phyloP scores from a whole-genome alignment of 352 stramenopile genomes.

The Globisporangium paddicum region DNA sequence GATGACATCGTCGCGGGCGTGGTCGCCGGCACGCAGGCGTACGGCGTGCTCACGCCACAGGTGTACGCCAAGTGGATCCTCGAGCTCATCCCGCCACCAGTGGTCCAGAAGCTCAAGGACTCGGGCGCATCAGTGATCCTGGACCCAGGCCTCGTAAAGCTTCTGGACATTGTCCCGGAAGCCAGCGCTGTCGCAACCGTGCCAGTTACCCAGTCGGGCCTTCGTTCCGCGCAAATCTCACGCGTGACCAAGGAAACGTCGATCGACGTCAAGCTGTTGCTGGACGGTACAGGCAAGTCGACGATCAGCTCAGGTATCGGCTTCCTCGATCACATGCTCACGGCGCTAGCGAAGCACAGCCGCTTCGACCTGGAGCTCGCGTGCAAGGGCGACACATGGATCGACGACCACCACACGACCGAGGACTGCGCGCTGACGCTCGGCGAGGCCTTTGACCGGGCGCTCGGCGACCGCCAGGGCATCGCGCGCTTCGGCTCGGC shows the following conservation, averaged over 20 bases:
- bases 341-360: constrained; percentile 85
- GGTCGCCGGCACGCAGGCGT: constrained; percentile 56
- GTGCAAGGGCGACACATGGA: constrained; percentile 93
- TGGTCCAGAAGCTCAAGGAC: constrained; percentile 47
- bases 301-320: constrained; percentile 88
- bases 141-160: constrained; percentile 65
- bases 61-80: constrained; percentile 72
- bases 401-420: constrained; percentile 96
- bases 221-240: constrained; percentile 42
- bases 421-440: constrained; percentile 94
- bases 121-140: constrained; percentile 63
- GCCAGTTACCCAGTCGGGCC: background rate
- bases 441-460: constrained; percentile 90
- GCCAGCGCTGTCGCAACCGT: too few species aligned
- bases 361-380: constrained; percentile 87
- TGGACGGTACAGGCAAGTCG: constrained; percentile 88
- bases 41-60: constrained; percentile 87
- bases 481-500: constrained; percentile 90
- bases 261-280: constrained; percentile 82
- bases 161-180: constrained; percentile 74
- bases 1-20: constrained; percentile 92
- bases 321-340: constrained; percentile 93
- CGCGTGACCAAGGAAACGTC: constrained; percentile 94
- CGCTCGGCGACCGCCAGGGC: constrained; percentile 84
- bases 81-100: constrained; percentile 41